Base-by-base conservation (phyloP, 345 rosid genomes). In the Salix caprea region DNA sequence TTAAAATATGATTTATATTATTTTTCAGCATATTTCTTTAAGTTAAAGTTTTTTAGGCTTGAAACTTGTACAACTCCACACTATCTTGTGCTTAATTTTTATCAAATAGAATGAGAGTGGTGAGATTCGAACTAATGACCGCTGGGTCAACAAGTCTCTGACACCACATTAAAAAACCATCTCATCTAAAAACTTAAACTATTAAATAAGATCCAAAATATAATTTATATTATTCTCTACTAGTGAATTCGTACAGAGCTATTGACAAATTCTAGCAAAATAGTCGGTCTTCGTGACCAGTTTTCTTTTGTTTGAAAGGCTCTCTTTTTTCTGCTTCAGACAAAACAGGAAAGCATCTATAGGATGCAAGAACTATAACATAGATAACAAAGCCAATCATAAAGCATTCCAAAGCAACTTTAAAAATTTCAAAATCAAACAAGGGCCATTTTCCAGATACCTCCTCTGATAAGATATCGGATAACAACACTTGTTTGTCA, bases 241-340 rank as follows among this genome's bases (percentile, higher is more conserved):
- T 2, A 28, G 85, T 85, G 69, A 26, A 85, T 82, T 42, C 80
- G 75, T 19, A 82, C 74, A 34, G 81, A 61, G 65, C 74, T 61
- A 66, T 77, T 76, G 32, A 85, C 80, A 68, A 72, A 82, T 70
- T 85, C 84, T 15, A 84, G 87, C 80, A 82, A 70, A 65, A 79
- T 74, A 75, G 65, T 26, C 9, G 70, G 44, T 48, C 77, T 64
- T n/a, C 77, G 84, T 0, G 86, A 84, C 21, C 54, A 48, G 1
- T 4, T 16, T 48, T 48, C 37, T 48, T 48, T 19, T 48, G 54
- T 48, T 48, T 14, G 54, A 4, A 14, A 16, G 54, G 19, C 8
- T 48, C 21, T 48, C 4, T 48, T 48, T 15, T 19, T 15, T 48
- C 54, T 48, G 54, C 54, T 16, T 16, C 54, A 1, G 54, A 48